Conservation (phyloP, 2,329 filamentous ascomycete species). For the Pseudogymnoascus sp. region DNA sequence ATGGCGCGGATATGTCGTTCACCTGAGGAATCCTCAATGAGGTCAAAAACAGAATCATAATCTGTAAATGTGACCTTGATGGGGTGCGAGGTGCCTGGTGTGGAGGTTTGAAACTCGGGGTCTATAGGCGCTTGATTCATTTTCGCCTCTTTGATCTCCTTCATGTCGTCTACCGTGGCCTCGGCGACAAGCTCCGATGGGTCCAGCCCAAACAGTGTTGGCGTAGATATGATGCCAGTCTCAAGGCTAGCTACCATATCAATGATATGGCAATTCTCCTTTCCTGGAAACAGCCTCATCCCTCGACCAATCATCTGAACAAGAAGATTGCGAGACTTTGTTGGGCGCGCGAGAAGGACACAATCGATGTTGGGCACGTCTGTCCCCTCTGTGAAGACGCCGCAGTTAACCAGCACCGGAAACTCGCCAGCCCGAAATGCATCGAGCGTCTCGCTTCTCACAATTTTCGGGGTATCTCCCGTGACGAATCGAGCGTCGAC, state of each 20-base stretch:
- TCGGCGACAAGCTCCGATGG: constrained; percentile 66
- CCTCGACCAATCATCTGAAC: constrained; percentile 97
- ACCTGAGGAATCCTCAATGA: constrained; percentile 71
- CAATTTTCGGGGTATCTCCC: constrained; percentile 62
- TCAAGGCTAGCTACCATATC: constrained; percentile 87
- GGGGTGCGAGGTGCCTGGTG: not conserved
- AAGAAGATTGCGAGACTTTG: constrained; percentile 83
- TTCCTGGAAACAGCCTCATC: constrained; percentile 72
- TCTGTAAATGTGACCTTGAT: constrained; percentile 66
- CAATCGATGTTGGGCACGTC: constrained; percentile 98
- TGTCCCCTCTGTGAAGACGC: constrained; percentile 93
- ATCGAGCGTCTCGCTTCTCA: constrained; percentile 62
- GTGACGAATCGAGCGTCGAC: constrained; percentile 85
- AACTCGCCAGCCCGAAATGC: constrained; percentile 70
- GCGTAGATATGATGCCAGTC: constrained; percentile 79
- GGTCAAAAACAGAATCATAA: constrained; percentile 84
- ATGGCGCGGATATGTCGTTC: constrained; percentile 72
- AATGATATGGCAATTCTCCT: constrained; percentile 86
- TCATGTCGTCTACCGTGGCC: constrained; percentile 56
- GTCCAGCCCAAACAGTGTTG: constrained; percentile 87
- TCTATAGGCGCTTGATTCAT: not conserved
- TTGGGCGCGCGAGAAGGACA: constrained; percentile 78
- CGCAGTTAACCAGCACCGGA: constrained; percentile 86
- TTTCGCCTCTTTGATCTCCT: constrained; percentile 30
- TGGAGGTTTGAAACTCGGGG: not conserved